Evolutionary conservation across 768 basidiomycete genomes (phyloP), one percentile per base, ranked within the genome.

Genomic region (Dioszegia crocea): DNA sequence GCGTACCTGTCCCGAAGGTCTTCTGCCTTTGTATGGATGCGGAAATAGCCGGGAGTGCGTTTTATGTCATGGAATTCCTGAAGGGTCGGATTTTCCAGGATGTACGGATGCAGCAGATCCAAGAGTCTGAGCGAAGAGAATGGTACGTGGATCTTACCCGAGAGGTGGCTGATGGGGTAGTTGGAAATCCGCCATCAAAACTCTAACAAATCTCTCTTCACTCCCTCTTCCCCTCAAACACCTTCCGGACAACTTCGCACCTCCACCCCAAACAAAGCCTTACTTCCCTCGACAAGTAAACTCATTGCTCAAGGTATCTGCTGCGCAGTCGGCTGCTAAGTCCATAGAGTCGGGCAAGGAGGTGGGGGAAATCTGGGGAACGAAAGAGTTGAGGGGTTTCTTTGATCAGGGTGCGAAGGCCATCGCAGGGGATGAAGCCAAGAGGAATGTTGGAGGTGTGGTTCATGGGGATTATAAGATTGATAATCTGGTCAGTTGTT

Each of bases 381-480:
- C 87, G 74, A 79, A 84, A 45, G 84, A 87, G 63, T 77, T 96
- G 67, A 78, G 89, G 53, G 75, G 76, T 14, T 96, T 89, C 89
- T 96, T 91, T 76, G 78, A 80, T 60, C 41, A 59, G 11, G 74
- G 73, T 8, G 70, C 72, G 21, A 75, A 77, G 27, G 83, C 89
- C 69, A 78, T 89, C 26, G 92, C 90, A 0, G 60, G 56, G 1
- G 84, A 89, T 67, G 91, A 93, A 77, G 79, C 73, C 62, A 84
- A 84, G 73, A 83, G 82, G 0, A 89, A 88, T 0, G 79, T 83
- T 54, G 85, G 89, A 43, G 58, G 67, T 21, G 69, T 99, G 63
- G 91, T 98, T 4, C 94, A 98, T 73, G 94, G 94, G 26, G 94
- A 99, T 77, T 98, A 89, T 75, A 99, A 99, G 76, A 80, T 94